Percentiles rank a stretch among this genome's conserved stretches.
Evolutionary conservation across 805 yeast species (phyloP).

Genomic region (Tetrapisispora phaffii): DNA sequence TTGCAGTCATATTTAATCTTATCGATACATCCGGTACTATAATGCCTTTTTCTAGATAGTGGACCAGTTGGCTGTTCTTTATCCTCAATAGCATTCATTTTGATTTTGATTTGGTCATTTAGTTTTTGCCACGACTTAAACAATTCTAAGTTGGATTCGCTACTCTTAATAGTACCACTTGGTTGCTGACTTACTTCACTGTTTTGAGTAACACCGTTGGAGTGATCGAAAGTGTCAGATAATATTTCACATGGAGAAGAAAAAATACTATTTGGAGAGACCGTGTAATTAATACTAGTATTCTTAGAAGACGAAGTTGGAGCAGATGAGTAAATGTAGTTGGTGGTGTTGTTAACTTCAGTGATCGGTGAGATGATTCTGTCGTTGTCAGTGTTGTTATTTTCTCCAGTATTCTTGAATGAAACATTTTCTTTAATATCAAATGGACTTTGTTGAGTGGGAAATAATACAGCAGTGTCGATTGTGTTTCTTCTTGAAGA

Average conservation of each 20-base stretch:
- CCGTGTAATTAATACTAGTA: background rate
- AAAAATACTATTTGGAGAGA: constrained; percentile 1
- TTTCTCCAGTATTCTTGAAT: background rate
- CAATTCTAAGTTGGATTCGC: background rate
- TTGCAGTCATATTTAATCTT: constrained; percentile 40
- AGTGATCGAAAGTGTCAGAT: background rate
- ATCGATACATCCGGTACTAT: constrained; percentile 2
- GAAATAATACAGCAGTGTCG: background rate
- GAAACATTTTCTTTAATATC: background rate
- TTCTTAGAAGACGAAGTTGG: background rate
- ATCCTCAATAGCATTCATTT: background rate
- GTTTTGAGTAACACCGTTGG: background rate
- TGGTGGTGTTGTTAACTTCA: background rate
- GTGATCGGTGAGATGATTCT: background rate
- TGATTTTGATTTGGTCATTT: background rate
- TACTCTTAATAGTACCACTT: background rate
- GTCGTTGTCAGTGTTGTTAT: background rate
- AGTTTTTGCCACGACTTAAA: constrained; percentile 2
- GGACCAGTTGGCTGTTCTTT: background rate
- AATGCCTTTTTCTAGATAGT: background rate
- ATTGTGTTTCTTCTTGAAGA: constrained; percentile 1
- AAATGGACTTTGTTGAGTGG: background rate
- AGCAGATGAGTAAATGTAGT: background rate
- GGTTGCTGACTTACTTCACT: background rate
- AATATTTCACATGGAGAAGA: constrained; percentile 1